A percentile compares a stretch with the other conserved stretches of the same genome.
Conservation (phyloP, 176 grass and related monocot genomes). For the Poa annua region DNA sequence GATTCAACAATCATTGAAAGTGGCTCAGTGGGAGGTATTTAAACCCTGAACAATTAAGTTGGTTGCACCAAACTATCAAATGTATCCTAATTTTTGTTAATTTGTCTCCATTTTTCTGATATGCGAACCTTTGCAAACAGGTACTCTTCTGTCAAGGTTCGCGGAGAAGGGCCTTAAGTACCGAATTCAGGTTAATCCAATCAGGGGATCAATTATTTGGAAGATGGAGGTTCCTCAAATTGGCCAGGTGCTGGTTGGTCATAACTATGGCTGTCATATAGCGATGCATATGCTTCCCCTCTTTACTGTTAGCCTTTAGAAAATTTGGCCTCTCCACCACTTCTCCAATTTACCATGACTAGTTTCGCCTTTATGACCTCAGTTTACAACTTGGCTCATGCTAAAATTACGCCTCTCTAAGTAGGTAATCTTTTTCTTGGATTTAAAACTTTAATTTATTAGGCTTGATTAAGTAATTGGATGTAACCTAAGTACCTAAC, state of each 20-base stretch:
- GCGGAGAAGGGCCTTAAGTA: constrained; percentile 54
- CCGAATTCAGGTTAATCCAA: constrained; percentile 51
- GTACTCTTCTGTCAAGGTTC: constrained; percentile 62
- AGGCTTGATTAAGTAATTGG: neutral
- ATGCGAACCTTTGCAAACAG: constrained; percentile 42
- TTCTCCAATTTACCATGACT: neutral
- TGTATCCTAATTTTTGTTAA: neutral
- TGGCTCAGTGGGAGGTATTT: constrained; percentile 72
- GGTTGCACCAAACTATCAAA: neutral
- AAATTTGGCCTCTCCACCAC: neutral
- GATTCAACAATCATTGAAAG: constrained; percentile 64
- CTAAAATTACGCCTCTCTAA: neutral
- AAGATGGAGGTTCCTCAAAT: constrained; percentile 70
- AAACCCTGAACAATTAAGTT: constrained; percentile 5
- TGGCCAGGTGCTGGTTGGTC: constrained; percentile 40
- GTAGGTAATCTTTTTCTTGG: neutral
- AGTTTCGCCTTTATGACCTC: neutral
- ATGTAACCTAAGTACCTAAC: constrained; percentile 10
- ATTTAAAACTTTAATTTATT: neutral
- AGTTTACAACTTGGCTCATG: neutral
- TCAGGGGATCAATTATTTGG: constrained; percentile 76
- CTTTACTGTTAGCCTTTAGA: neutral
- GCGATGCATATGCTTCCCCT: constrained; percentile 7
- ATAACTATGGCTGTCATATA: neutral
- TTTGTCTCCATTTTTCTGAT: neutral